Evolutionary conservation across 202 grass and related monocot species (phyloP).

Genomic region (Hordeum pubiflorum): DNA sequence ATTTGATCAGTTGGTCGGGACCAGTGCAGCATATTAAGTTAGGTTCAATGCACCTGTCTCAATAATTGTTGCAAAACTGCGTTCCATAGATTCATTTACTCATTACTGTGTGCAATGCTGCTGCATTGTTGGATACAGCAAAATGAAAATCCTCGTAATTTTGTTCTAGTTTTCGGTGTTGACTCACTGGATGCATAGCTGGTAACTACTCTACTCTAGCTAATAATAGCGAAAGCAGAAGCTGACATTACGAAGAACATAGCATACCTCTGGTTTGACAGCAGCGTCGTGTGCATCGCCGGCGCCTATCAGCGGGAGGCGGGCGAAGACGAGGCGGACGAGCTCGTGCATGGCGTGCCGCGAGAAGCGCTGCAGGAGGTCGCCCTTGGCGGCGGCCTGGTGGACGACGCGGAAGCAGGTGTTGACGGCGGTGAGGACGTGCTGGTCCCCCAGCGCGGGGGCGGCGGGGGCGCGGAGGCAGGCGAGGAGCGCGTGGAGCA

Average conservation of each 20-base stretch:
- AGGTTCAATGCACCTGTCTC: background rate
- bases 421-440: constrained; percentile 91
- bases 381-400: constrained; percentile 62
- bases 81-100: background rate
- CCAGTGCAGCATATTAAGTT: background rate
- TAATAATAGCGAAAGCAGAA: constrained; percentile 24
- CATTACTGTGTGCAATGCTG: background rate
- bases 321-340: constrained; percentile 51
- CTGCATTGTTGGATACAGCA: background rate
- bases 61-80: background rate
- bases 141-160: background rate
- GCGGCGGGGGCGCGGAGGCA: constrained; percentile 58
- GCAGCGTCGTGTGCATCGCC: constrained; percentile 3
- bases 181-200: background rate
- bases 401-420: constrained; percentile 90
- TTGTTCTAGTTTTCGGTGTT: background rate
- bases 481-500: constrained; percentile 75
- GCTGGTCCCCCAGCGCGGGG: constrained; percentile 57
- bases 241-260: background rate
- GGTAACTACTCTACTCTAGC: background rate
- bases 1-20: background rate
- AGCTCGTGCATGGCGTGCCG: constrained; percentile 75
- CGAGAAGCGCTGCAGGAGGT: constrained; percentile 80
- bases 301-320: constrained; percentile 40
- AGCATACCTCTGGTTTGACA: constrained; percentile 50